Base-by-base conservation (phyloP, 257 asterid species). In the Leptodermis oblonga region DNA sequence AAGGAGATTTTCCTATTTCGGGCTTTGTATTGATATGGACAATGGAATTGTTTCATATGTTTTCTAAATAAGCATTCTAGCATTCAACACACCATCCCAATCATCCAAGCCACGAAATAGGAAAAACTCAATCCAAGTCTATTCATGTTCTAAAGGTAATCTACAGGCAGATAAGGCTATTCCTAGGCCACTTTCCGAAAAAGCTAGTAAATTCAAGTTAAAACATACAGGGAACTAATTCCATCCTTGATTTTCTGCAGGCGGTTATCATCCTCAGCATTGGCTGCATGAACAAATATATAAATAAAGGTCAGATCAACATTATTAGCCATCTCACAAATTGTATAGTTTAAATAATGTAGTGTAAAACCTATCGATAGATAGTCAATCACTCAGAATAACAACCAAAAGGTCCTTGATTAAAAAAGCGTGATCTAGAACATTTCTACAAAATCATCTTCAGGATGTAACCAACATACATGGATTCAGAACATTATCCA, bases 221-320 rank as follows among this genome's bases (percentile, higher is more conserved):
- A 73, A 68, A 69, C 96, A 73, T 84, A 88, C 98, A 92, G 73
- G 80, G 97, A 80, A 85, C 71, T 85, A 76, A 92, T 83, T 81
- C 76, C 86, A 76, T 88, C 87, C 84, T 88, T 90, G 82, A 92
- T 92, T 65, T 84, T 85, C 82, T 86, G 92, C 83, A 92, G 73
- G 22, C 90, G 90, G 63, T 75, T 73, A 68, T 88, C 93, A 65
- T 80, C 82, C 81, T 78, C 86, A 5, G 77, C 76, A 71, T 70
- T 76, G 52, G 81, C 98, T 92, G 90, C 81, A 80, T 20, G 62
- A 72, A 31, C 53, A 70, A 62, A 53, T 51, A 39, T 31, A 51
- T 34, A 30, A 45, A n/a, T 45, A 48, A 41, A 61, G 65, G 67
- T 53, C 54, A 68, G 60, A 42, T 51, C 31, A 30, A 49, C 25